These are phyloP conservation scores for Eucalyptus curtisii DNA, from an alignment of 345 rosid species.

Conservation along the genomic window DNA sequence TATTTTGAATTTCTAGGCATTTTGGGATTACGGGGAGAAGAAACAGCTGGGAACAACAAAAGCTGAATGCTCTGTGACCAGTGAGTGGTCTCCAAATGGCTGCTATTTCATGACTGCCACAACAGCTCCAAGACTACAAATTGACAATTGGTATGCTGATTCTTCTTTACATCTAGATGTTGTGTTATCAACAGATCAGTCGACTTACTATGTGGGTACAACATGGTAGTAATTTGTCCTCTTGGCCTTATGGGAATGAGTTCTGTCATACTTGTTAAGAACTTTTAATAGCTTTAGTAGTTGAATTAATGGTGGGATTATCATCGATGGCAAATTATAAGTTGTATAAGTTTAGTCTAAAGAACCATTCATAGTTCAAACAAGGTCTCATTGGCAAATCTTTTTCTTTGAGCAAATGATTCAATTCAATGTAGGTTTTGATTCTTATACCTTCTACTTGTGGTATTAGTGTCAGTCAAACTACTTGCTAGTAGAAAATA, in stretches of 20 bases:
- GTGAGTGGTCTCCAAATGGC: slow-evolving; percentile 97
- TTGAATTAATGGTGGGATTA: neutral
- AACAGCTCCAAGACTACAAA: slow-evolving; percentile 92
- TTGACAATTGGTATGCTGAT: slow-evolving; percentile 79
- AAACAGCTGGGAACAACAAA: slow-evolving; percentile 64
- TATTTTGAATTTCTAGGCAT: slow-evolving; percentile 30
- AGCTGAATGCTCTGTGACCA: slow-evolving; percentile 84
- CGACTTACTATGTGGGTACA: neutral
- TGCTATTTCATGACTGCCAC: slow-evolving; percentile 87
- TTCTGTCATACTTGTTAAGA: neutral
- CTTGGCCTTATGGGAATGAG: neutral
- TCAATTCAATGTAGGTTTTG: neutral
- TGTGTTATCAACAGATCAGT: neutral
- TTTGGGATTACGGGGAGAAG: slow-evolving; percentile 69
- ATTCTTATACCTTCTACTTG: neutral
- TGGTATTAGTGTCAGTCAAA: neutral
- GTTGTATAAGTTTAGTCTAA: neutral
- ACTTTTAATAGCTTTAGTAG: neutral
- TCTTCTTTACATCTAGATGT: neutral
- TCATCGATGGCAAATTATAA: neutral
- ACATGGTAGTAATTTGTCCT: neutral
- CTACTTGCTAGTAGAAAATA: neutral
- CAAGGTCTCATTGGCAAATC: neutral
- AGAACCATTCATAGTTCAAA: neutral
- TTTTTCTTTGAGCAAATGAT: neutral